Evolutionary conservation across 2,329 filamentous ascomycete species (phyloP), one percentile per base, ranked within the genome.

Genomic region (Hypoxylon sp.): DNA sequence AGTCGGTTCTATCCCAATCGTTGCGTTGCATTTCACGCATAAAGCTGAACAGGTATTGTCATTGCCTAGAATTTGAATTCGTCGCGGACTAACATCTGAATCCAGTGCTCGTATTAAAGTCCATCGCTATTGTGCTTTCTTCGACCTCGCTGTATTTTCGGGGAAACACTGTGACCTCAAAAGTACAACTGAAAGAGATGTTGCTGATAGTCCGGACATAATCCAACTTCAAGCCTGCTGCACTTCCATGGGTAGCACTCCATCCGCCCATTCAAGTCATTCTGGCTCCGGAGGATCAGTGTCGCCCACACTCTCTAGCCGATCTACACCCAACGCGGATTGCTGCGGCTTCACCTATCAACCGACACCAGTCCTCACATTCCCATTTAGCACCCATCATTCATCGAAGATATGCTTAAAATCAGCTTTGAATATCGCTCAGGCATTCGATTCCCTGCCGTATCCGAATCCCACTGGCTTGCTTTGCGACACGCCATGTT

Each of bases 61-160:
- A 39, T 24, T 33, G 31, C 10, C 24, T 13, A 6, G 13, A 17
- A 26, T 19, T 10, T 10, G 19, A 31, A 6, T 13, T n/a, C 39
- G 19, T 42, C 46, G 37, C 48, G 19, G 33, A 31, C 68, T 73
- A 54, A 75, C 54, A 9, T 29, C 14, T 31, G 29, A 56, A 39
- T 26, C 26, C 51, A 86, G 84, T 73, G 84, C 84, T 10, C 78
- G 84, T 13, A 85, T 86, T 68, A 86, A 86, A 70, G 72, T 86
- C 2, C 84, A 87, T 68, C 81, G 85, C 1, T 86, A 85, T 72
- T 82, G 80, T 67, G 85, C 85, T 8, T 87, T 87, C 73, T 82
- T 80, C 48, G 84, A 86, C 67, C 76, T 82, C 5, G 84, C 84
- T 2, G 79, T 86, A 19, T 87, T 87, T 72, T 78, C 80, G 0